A percentile compares a stretch with the other conserved stretches of the same genome.
These are phyloP conservation scores for Polyplosphaeria fusca DNA, from an alignment of 495 filamentous ascomycete genomes.

Conservation along the genomic window DNA sequence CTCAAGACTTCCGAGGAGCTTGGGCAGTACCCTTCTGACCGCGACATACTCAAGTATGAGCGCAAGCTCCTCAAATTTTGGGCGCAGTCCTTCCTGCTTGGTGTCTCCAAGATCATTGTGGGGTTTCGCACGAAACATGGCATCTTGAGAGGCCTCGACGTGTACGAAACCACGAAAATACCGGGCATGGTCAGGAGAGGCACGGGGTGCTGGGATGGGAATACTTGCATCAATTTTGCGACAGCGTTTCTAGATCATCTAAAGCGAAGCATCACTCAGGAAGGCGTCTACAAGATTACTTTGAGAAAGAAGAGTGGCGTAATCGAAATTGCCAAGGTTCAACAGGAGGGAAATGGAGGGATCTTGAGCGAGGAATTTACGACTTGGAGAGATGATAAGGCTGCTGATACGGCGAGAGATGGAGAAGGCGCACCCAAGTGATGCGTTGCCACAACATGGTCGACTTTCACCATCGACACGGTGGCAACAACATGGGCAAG, in stretches of 20 bases:
- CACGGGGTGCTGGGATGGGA: constrained; percentile 74
- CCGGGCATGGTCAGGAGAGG: constrained; percentile 69
- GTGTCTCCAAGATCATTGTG: constrained; percentile 86
- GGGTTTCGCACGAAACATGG: constrained; percentile 78
- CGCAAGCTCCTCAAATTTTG: constrained; percentile 91
- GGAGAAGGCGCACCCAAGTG: no score
- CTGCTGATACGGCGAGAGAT: no score
- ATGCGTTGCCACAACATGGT: no score
- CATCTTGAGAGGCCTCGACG: constrained; percentile 64
- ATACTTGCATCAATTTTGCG: constrained; percentile 87
- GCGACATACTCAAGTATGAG: constrained; percentile 72
- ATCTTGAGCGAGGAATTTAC: constrained; percentile 77
- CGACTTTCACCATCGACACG: no score
- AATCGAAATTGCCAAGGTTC: constrained; percentile 71
- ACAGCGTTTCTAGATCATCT: constrained; percentile 73
- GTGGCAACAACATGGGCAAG: no score
- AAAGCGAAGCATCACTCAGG: constrained; percentile 60
- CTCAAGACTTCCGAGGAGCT: constrained; percentile 84
- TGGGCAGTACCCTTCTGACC: constrained; percentile 44
- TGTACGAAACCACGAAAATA: constrained; percentile 73
- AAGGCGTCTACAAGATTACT: constrained; percentile 81
- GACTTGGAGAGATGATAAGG: constrained; percentile 57
- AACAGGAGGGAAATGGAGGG: constrained; percentile 68
- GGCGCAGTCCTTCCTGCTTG: constrained; percentile 93
- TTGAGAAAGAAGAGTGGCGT: constrained; percentile 50